Evolutionary conservation across 345 rosid species (phyloP).

Genomic region (Boechera stricta): DNA sequence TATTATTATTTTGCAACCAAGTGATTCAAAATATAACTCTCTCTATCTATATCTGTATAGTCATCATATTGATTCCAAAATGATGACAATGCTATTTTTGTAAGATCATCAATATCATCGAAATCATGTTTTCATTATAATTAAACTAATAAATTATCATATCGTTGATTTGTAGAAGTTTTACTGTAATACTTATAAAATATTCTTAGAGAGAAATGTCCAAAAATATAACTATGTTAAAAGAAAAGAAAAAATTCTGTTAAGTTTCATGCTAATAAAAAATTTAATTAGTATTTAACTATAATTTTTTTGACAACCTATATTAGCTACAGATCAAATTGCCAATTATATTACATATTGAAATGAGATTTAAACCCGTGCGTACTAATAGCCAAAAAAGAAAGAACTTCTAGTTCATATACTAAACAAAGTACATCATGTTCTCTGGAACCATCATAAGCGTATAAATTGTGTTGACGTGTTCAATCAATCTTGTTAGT

Average conservation of each 20-base stretch:
- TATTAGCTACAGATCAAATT: neutral
- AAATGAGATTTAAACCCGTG: constrained; percentile 6
- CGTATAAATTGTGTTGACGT: constrained; percentile 17
- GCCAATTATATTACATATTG: neutral
- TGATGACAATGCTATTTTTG: neutral
- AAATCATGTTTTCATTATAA: too few relatives aligned
- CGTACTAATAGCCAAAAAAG: neutral
- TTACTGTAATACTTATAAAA: too few relatives aligned
- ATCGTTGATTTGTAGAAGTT: too few relatives aligned
- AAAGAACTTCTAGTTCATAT: neutral
- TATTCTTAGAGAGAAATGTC: neutral
- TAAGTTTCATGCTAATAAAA: neutral
- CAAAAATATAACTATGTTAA: neutral
- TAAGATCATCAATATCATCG: neutral
- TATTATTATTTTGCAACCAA: neutral
- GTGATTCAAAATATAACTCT: neutral
- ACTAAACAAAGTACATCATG: constrained; percentile 17
- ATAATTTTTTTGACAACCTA: too few relatives aligned
- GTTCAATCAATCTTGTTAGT: constrained; percentile 10
- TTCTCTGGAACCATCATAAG: constrained; percentile 17
- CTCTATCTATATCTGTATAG: neutral
- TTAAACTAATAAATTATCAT: neutral
- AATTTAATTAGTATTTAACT: too few relatives aligned
- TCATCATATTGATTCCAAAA: neutral
- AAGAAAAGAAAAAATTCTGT: too few relatives aligned